These are phyloP conservation scores for Botrytis sinoallii DNA, from an alignment of 2,329 filamentous ascomycete genomes.

Conservation along the genomic window DNA sequence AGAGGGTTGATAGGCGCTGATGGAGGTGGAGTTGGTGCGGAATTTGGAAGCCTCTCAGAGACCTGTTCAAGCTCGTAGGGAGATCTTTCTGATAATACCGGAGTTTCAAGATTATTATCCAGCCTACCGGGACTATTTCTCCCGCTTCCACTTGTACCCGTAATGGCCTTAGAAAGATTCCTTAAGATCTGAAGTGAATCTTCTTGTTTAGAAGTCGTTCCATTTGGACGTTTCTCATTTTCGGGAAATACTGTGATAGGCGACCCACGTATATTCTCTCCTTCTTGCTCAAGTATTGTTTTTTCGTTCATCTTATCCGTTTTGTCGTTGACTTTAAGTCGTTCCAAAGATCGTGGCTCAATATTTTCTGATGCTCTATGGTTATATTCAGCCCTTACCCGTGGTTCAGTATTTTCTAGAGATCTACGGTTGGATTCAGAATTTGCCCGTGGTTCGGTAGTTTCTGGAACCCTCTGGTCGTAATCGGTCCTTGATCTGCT, in stretches of 20 bases:
- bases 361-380: neutral
- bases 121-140: conserved; percentile 26
- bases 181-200: conserved; percentile 20
- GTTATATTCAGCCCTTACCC: neutral
- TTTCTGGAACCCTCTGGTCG: conserved; percentile 4
- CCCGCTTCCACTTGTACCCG: conserved; percentile 4
- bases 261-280: conserved; percentile 23
- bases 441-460: neutral
- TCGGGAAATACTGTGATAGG: conserved; percentile 29
- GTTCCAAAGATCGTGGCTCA: conserved; percentile 12
- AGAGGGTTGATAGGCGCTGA: conserved; percentile 25
- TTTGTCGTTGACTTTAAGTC: conserved; percentile 8
- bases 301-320: conserved; percentile 25
- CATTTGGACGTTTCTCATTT: neutral
- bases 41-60: conserved; percentile 28
- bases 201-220: conserved; percentile 8
- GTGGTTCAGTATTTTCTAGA: neutral
- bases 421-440: conserved; percentile 4
- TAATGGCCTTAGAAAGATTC: conserved; percentile 18
- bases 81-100: conserved; percentile 31
- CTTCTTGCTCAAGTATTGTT: conserved; percentile 31
- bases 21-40: conserved; percentile 24
- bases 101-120: conserved; percentile 32
- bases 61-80: conserved; percentile 33
- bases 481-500: conserved; percentile 9